These are phyloP conservation scores for Furcasterigmium furcatum DNA, from an alignment of 2,329 filamentous ascomycete species.

Conservation along the genomic window DNA sequence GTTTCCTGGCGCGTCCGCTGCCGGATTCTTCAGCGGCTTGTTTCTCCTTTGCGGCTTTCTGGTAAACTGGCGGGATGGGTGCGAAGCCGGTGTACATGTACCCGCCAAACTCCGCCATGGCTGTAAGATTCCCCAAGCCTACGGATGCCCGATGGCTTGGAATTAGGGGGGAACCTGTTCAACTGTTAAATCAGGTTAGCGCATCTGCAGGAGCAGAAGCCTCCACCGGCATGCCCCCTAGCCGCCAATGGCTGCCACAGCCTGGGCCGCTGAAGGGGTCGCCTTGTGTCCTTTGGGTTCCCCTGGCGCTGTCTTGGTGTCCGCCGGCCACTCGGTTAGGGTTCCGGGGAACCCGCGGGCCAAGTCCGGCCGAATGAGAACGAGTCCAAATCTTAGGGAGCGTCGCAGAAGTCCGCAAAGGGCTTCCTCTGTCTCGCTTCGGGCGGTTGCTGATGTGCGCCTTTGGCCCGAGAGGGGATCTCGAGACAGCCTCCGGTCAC, in stretches of 20 bases:
- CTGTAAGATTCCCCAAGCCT: not conserved
- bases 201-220: not conserved
- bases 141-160: not conserved
- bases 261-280: too few relatives aligned
- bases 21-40: not conserved
- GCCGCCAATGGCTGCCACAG: not conserved
- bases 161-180: not conserved
- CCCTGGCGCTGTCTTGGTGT: not conserved
- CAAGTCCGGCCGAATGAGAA: not conserved
- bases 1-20: not conserved
- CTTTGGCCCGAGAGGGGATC: not conserved
- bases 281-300: not conserved
- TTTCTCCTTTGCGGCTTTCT: not conserved
- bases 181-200: not conserved
- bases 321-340: not conserved
- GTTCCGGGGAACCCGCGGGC: not conserved
- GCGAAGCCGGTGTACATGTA: constrained; percentile 14
- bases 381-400: not conserved
- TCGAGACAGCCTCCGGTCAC: too few relatives aligned
- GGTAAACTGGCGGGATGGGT: constrained; percentile 11
- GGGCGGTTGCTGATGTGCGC: not conserved
- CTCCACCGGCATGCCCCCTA: not conserved
- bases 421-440: not conserved
- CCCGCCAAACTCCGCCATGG: constrained; percentile 6
- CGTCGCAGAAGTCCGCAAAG: not conserved